Evolutionary conservation across 441 rosid species (phyloP).

Genomic region (Viola pubescens): DNA sequence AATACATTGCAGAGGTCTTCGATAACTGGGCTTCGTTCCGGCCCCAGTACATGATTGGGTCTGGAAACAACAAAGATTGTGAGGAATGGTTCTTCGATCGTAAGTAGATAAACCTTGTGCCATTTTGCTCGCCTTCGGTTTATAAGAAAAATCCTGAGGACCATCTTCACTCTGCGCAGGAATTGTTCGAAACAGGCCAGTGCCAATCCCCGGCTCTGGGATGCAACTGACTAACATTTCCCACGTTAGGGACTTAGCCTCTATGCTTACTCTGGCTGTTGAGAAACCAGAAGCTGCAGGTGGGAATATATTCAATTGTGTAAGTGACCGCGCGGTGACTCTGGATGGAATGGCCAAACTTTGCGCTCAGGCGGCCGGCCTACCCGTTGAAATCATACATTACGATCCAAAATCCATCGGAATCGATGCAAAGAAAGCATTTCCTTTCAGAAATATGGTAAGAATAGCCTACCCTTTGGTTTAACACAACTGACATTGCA

Average conservation of each 20-base stretch:
- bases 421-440: conserved; percentile 81
- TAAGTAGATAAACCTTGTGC: conserved; percentile 24
- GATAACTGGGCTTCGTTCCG: conserved; percentile 65
- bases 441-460: conserved; percentile 92
- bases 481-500: background rate
- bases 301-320: conserved; percentile 72
- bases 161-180: conserved; percentile 33
- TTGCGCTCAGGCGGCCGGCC: conserved; percentile 85
- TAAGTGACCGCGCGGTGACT: conserved; percentile 86
- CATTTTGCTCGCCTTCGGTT: background rate
- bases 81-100: conserved; percentile 98
- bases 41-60: conserved; percentile 92
- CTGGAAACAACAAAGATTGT: conserved; percentile 94
- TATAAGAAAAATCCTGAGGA: background rate
- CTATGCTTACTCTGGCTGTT: conserved; percentile 73
- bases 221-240: conserved; percentile 78
- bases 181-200: conserved; percentile 71
- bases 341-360: conserved; percentile 89
- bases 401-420: conserved; percentile 82
- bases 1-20: conserved; percentile 56
- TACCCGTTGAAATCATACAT: conserved; percentile 65
- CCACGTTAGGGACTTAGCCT: conserved; percentile 78
- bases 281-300: conserved; percentile 61
- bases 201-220: conserved; percentile 90
- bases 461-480: background rate